Evolutionary conservation across 2,329 filamentous ascomycete genomes (phyloP).

Genomic region (Epichloe elymi): DNA sequence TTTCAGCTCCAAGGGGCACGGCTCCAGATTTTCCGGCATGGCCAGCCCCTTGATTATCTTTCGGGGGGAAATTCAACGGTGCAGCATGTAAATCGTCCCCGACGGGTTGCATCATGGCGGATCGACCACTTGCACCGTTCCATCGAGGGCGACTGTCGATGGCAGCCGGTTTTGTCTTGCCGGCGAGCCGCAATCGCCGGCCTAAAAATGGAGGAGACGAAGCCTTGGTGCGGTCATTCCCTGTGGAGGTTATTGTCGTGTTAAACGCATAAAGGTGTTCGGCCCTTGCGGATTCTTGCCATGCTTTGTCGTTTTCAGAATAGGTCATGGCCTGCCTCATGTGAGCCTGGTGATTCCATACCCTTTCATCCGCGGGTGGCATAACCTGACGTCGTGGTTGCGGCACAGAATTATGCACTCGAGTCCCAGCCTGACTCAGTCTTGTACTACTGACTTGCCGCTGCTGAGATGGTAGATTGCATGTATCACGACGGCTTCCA

Average conservation of each 20-base stretch:
- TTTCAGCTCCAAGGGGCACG: slow-evolving; percentile 21
- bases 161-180: slow-evolving; percentile 23
- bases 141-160: slow-evolving; percentile 44
- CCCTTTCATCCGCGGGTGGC: not conserved
- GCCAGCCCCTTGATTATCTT: slow-evolving; percentile 30
- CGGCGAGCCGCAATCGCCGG: slow-evolving; percentile 20
- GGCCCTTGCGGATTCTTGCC: not conserved
- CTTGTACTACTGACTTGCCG: slow-evolving; percentile 3
- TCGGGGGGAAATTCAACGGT: slow-evolving; percentile 42
- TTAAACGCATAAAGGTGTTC: not conserved
- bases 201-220: slow-evolving; percentile 17
- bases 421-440: not conserved
- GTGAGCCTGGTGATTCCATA: slow-evolving; percentile 1
- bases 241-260: slow-evolving; percentile 13
- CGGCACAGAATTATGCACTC: not conserved
- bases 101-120: slow-evolving; percentile 49
- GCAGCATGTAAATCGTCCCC: slow-evolving; percentile 43
- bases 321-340: not conserved
- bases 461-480: slow-evolving; percentile 6
- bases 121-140: slow-evolving; percentile 61
- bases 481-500: slow-evolving; percentile 5
- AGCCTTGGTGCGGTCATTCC: slow-evolving; percentile 12
- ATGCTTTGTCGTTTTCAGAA: not conserved
- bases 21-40: slow-evolving; percentile 6
- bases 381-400: not conserved